Conservation (phyloP, 495 filamentous ascomycete species). For the Neurospora pannonica region DNA sequence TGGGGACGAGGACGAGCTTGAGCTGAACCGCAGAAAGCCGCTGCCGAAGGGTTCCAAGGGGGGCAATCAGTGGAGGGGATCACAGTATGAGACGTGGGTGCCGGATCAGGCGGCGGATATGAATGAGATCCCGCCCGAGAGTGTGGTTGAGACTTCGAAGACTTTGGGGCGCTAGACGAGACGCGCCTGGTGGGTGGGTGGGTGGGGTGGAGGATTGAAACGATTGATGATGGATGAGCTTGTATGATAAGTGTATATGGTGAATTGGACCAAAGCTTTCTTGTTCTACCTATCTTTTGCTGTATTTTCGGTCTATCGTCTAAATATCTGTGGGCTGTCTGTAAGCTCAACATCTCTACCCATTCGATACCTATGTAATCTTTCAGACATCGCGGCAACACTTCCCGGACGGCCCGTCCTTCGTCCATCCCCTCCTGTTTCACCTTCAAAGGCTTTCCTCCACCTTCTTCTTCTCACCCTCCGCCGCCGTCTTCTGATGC, state of each 20-base stretch:
- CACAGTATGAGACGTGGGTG: background rate
- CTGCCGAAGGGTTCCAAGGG: background rate
- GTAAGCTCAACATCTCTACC: too few relatives aligned
- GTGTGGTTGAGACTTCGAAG: background rate
- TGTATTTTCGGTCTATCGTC: background rate
- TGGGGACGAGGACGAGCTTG: background rate
- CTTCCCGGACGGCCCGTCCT: too few relatives aligned
- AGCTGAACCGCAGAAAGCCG: too few relatives aligned
- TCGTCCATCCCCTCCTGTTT: background rate
- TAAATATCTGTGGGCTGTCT: too few relatives aligned
- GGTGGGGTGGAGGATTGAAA: background rate
- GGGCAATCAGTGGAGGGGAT: background rate
- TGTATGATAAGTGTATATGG: background rate
- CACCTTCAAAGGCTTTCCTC: background rate
- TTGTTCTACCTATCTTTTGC: background rate
- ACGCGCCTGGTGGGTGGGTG: background rate
- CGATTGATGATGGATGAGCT: background rate
- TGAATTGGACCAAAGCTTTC: background rate
- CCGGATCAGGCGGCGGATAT: background rate
- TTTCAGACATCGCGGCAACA: too few relatives aligned
- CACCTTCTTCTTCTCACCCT: background rate
- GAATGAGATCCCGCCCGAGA: conserved; percentile 3
- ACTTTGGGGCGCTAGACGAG: background rate
- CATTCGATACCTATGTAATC: too few relatives aligned
- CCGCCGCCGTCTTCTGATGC: background rate